Base-by-base conservation (phyloP, 2,329 filamentous ascomycete genomes). In the Chaetothyriales sp. region DNA sequence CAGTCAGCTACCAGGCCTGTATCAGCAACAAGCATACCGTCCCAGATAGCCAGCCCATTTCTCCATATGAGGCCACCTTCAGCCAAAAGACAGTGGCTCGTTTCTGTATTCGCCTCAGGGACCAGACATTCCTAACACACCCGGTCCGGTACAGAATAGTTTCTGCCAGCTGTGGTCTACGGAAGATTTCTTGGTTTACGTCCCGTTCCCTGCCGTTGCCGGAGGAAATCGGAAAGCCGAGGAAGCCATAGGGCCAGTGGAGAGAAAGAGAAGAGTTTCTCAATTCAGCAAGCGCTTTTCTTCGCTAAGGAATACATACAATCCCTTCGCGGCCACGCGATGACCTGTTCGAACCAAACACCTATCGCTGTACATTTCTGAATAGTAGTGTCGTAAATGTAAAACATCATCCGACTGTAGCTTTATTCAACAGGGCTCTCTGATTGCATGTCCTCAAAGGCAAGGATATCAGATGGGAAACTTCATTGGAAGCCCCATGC, bases 331-430 rank as follows among this genome's bases (percentile, higher is more conserved):
- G 7, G 3, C 32, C 32, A 15, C 8, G 32, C 5, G 28, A 47
- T 47, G 12, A 28, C 18, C 20, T 26, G 19, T 45, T 26, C 19
- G 22, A 47, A 20, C 45, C 25, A 26, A 22, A 47, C n/a, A 18
- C 45, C 45, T 28, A 47, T 32, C 18, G 22, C 18, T 20, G n/a
- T 47, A 47, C 45, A 47, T 32, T 47, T 47, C 32, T 47, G 32
- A 28, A 25, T 47, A 20, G 20, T 47, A 15, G 45, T n/a, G 22
- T 47, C 18, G 19, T 3, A 45, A 26, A 39, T 39, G 15, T 15
- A 2, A 39, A 39, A 39, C 32, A 39, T 12, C 10, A 10, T 39
- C 12, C 32, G 32, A 15, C 32, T 15, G 32, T 2, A 39, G 32
- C 32, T 39, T 10, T 39, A 39, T 39, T 39, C 32, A 39, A 39